phyloP scores from a whole-genome alignment of 2,329 filamentous ascomycete genomes.

The Raffaelea deltoideospora region DNA sequence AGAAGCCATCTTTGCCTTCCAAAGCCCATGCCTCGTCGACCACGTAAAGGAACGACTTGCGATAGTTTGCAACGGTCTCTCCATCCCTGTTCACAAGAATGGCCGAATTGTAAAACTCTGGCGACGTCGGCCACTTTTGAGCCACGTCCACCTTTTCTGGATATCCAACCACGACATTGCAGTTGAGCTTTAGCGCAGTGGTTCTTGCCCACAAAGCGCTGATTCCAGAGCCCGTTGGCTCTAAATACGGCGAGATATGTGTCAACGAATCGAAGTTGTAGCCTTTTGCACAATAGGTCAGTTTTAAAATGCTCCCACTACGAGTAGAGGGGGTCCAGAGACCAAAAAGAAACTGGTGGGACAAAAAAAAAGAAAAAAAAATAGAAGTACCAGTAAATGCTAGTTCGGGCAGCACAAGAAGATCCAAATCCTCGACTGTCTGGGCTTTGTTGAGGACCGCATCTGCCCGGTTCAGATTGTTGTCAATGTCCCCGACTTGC shows the following conservation, averaged over 20 bases:
- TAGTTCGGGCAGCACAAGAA: conserved; percentile 62
- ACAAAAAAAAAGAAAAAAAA: not conserved
- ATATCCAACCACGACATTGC: conserved; percentile 57
- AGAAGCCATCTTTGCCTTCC: conserved; percentile 38
- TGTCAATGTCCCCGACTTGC: conserved; percentile 51
- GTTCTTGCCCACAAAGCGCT: conserved; percentile 57
- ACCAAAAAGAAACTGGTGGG: not conserved
- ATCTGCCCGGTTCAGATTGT: conserved; percentile 57
- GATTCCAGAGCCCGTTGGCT: conserved; percentile 49
- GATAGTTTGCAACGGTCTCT: conserved; percentile 44
- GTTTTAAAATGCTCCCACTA: not conserved
- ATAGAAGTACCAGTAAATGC: conserved; percentile 49
- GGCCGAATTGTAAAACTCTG: conserved; percentile 40
- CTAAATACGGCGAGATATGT: conserved; percentile 54
- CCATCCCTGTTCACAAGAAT: conserved; percentile 43
- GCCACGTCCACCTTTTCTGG: conserved; percentile 49
- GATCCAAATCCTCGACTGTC: conserved; percentile 46
- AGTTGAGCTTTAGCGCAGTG: conserved; percentile 50
- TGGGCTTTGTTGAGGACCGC: conserved; percentile 39
- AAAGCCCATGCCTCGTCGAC: conserved; percentile 48
- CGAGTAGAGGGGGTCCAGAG: not conserved
- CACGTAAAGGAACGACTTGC: conserved; percentile 43
- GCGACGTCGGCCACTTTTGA: conserved; percentile 30
- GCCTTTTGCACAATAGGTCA: conserved; percentile 25
- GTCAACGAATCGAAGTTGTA: conserved; percentile 63